Evolutionary conservation across 495 filamentous ascomycete species (phyloP), one percentile per base, ranked within the genome.

Genomic region (Hypoxylon subgilvum): DNA sequence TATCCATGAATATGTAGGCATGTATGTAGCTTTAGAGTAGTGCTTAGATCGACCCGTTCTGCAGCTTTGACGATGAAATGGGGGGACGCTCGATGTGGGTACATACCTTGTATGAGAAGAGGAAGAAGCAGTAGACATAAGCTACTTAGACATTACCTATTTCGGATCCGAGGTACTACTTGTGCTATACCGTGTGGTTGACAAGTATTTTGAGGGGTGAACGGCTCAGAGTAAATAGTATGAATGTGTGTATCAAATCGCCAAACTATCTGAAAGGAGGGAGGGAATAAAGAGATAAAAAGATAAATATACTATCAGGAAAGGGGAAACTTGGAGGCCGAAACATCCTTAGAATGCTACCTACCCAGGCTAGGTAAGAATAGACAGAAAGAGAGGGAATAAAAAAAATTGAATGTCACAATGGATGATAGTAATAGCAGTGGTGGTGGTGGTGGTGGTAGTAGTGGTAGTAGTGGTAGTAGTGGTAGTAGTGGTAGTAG

Each of bases 11-110:
- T 34, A 30, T 30, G 31, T 35, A 35, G n/a, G n/a, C n/a, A n/a
- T n/a, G 31, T 34, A 38, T 38, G 34, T n/a, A 38, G 18, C 34
- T 38, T 16, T 55, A 58, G 61, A 57, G 61, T 58, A 51, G 54
- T 46, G 61, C 44, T 59, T 58, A 59, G 61, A 64, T 64, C 61
- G 61, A 64, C 54, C 61, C 61, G 54, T 63, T 47, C 49, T 64
- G 61, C 61, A 64, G 54, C 54, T 64, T n/a, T 59, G 54, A 51
- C 50, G 43, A 64, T n/a, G n/a, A n/a, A n/a, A n/a, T n/a, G n/a
- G n/a, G n/a, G n/a, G n/a, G n/a, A n/a, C n/a, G n/a, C n/a, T n/a
- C 49, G 52, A 57, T 54, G 50, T 53, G 59, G 57, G 57, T 31
- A 50, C 38, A 44, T 64, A 59, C 61, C 54, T 59, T 58, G 61